Conservation (phyloP, 805 yeast species). For the Cyberlindnera mrakii region DNA sequence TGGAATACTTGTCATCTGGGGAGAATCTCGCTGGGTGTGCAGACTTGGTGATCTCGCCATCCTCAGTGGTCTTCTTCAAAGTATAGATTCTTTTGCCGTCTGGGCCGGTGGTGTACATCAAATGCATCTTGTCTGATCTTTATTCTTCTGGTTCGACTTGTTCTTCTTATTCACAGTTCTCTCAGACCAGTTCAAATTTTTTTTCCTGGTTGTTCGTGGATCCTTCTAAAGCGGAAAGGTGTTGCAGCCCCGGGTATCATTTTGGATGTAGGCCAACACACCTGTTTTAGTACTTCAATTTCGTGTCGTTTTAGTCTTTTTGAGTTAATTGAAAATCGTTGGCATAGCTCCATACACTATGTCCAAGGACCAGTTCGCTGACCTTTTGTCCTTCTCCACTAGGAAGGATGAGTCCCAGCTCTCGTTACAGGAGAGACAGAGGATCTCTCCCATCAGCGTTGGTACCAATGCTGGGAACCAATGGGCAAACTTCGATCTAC, state of each 20-base stretch:
- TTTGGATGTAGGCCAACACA: not conserved
- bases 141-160: not conserved
- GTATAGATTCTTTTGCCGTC: conserved; percentile 97
- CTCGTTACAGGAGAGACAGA: conserved; percentile 31
- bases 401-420: conserved; percentile 24
- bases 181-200: not conserved
- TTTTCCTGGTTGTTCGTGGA: too few relatives aligned
- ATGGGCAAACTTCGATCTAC: conserved; percentile 35
- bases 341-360: not conserved
- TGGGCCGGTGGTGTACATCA: conserved; percentile 93
- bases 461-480: conserved; percentile 4
- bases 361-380: conserved; percentile 25
- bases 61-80: conserved; percentile 68
- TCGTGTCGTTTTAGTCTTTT: not conserved
- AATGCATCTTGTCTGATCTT: conserved; percentile 63
- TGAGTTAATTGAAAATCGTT: not conserved
- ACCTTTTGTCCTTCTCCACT: conserved; percentile 17
- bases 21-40: conserved; percentile 99
- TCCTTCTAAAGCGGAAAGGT: conserved; percentile 1
- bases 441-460: conserved; percentile 2
- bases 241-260: not conserved
- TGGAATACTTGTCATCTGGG: conserved; percentile 98
- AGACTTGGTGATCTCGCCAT: conserved; percentile 94
- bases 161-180: not conserved
- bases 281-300: too few relatives aligned